These are phyloP conservation scores for Raddia distichophylla DNA, from an alignment of 176 grass and related monocot species.

Conservation along the genomic window DNA sequence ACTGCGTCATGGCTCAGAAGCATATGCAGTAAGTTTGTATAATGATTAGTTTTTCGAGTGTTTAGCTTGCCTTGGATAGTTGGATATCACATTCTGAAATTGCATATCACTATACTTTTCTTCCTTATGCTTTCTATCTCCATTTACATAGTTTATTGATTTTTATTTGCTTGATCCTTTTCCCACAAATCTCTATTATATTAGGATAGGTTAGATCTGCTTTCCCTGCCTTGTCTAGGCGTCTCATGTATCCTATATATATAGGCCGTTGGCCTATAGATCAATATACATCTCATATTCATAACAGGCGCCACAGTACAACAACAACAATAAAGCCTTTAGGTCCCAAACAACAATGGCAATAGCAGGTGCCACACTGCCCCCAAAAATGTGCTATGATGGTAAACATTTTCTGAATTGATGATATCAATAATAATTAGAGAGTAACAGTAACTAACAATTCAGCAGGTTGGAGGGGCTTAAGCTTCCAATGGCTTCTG, in stretches of 20 bases:
- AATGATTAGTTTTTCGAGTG: slow-evolving; percentile 43
- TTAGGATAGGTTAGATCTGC: too few relatives aligned
- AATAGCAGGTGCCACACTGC: not conserved
- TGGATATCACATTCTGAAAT: slow-evolving; percentile 3
- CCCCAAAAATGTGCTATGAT: not conserved
- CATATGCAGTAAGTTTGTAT: slow-evolving; percentile 76
- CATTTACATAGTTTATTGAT: not conserved
- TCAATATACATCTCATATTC: too few relatives aligned
- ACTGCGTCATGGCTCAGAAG: slow-evolving; percentile 89
- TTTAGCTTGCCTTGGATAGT: slow-evolving; percentile 29
- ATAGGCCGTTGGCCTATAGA: too few relatives aligned
- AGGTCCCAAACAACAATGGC: too few relatives aligned
- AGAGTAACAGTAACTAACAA: not conserved
- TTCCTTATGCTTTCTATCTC: not conserved
- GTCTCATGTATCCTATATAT: too few relatives aligned
- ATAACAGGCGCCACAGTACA: too few relatives aligned
- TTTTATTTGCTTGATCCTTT: not conserved
- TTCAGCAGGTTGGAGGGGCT: not conserved
- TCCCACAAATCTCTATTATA: not conserved
- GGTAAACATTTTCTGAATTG: slow-evolving; percentile 1
- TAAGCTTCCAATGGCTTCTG: not conserved
- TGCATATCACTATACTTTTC: slow-evolving; percentile 7
- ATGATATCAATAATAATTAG: not conserved
- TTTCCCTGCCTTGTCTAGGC: too few relatives aligned
- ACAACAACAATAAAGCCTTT: too few relatives aligned